These are phyloP conservation scores for Forsythia suspensa DNA, from an alignment of 257 asterid genomes.

Conservation along the genomic window DNA sequence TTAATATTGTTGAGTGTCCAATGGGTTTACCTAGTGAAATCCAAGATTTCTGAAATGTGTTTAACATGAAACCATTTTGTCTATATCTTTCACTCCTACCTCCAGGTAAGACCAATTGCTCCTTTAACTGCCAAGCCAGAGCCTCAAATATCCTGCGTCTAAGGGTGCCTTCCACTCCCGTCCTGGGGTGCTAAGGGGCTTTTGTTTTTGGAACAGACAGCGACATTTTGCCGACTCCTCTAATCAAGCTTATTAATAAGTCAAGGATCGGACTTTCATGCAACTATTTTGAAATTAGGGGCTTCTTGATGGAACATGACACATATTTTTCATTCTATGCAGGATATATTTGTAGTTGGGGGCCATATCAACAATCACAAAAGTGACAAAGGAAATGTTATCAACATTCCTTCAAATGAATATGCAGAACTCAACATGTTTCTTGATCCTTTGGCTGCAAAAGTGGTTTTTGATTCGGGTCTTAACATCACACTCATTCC, in stretches of 20 bases:
- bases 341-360: constrained; percentile 76
- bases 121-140: neutral
- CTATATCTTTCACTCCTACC: neutral
- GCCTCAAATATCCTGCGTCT: neutral
- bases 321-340: constrained; percentile 14
- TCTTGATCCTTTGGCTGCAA: constrained; percentile 84
- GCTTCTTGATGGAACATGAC: neutral
- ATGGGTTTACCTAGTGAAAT: neutral
- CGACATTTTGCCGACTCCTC: neutral
- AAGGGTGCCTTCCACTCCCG: neutral
- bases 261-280: neutral
- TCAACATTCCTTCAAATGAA: constrained; percentile 55
- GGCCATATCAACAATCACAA: constrained; percentile 46
- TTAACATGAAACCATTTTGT: too few relatives aligned
- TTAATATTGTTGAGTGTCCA: neutral
- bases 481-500: constrained; percentile 73
- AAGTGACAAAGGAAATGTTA: constrained; percentile 60
- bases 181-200: neutral
- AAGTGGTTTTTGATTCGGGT: constrained; percentile 49
- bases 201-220: too few relatives aligned
- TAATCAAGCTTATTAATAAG: neutral
- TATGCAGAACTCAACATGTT: constrained; percentile 77
- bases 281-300: neutral
- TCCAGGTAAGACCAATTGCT: neutral
- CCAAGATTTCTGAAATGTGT: neutral